phyloP scores from a whole-genome alignment of 2,329 filamentous ascomycete species.

The Epichloe gansuensis region DNA sequence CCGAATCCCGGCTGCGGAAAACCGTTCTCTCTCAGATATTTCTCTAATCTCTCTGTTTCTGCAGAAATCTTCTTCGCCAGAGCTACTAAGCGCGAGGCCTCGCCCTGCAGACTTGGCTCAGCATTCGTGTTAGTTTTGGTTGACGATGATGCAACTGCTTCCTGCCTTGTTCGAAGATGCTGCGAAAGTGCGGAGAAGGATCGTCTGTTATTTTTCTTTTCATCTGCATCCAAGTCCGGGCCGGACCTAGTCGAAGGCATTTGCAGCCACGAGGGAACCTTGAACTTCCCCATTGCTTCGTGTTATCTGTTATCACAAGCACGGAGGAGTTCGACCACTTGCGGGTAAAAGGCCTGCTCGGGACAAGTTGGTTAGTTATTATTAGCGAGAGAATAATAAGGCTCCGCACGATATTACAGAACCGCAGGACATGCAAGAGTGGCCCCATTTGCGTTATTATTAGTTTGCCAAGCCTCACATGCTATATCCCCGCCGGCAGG shows the following conservation, averaged over 20 bases:
- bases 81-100: conserved; percentile 27
- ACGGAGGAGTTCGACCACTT: not conserved
- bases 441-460: not conserved
- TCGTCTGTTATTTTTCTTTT: conserved; percentile 22
- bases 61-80: conserved; percentile 35
- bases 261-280: conserved; percentile 24
- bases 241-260: conserved; percentile 10
- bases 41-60: conserved; percentile 38
- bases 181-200: conserved; percentile 20
- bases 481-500: not conserved
- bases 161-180: conserved; percentile 13
- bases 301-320: not conserved
- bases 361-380: no score
- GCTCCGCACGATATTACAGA: not conserved
- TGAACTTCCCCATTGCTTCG: conserved; percentile 21
- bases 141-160: not conserved
- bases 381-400: not conserved
- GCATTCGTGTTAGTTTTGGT: conserved; percentile 2
- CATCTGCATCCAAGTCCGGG: conserved; percentile 12
- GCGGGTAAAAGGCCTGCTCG: not conserved
- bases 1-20: conserved; percentile 33
- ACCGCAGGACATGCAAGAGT: not conserved
- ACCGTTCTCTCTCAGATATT: conserved; percentile 31
- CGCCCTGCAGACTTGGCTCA: conserved; percentile 2
- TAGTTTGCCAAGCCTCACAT: not conserved